Evolutionary conservation across 2,329 filamentous ascomycete genomes (phyloP), one percentile per base, ranked within the genome.

Genomic region (Xylariaceae sp.): DNA sequence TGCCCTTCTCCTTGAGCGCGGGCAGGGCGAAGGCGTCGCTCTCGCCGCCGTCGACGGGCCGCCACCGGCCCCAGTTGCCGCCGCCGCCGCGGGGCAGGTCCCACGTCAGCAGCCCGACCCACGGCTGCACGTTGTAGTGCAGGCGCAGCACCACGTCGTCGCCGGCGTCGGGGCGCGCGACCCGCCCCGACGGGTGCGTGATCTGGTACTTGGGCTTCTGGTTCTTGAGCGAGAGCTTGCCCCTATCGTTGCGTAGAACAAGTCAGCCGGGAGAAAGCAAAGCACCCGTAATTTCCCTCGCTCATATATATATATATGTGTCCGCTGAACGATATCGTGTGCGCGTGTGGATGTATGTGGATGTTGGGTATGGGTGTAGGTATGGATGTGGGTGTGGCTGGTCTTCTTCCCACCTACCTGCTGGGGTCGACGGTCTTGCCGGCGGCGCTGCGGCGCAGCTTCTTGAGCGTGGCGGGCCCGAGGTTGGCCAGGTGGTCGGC

Each of bases 121-220:
- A 96, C 19, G 92, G 92, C 68, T 98, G 92, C 39, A 96, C 83
- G 63, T 96, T 96, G 77, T 94, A 98, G 55, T 92, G 82, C 33
- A 96, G 67, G 50, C 80, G 78, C 42, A 98, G 67, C 19, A 76
- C 80, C 36, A 90, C 86, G 56, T 92, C 79, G 32, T 72, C 66
- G 31, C 77, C 69, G 52, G 82, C 72, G n/a, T n/a, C n/a, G 29
- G 85, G 8, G 21, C 8, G 12, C 12, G 27, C 83, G 45, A 96
- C 71, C 58, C 79, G 80, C 40, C 89, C 84, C 9, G 73, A 75
- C 9, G 90, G 84, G 58, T 95, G 88, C 4, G 89, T 94, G 62
- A 98, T 92, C 57, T 94, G 88, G 68, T 98, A 98, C 63, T 98
- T 98, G 3, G 89, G 84, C 55, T 81, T 83, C 59, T 94, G 86